Evolutionary conservation across 1,139 yeast species (phyloP).

Genomic region (Yamadazyma taylorii): DNA sequence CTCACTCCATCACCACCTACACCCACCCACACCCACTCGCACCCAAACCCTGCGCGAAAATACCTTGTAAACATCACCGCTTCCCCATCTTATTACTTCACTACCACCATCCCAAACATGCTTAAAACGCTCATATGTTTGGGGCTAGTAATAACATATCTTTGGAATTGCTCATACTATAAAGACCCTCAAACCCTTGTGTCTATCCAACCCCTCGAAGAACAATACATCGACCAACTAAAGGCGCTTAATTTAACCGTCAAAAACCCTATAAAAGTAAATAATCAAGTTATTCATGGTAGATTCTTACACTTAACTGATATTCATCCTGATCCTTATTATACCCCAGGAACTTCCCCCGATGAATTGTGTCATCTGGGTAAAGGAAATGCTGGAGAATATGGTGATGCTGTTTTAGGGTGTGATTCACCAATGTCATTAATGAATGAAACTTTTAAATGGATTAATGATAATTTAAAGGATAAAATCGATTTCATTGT

Average conservation of each 20-base stretch:
- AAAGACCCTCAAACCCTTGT: slow-evolving; percentile 5
- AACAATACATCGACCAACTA: slow-evolving; percentile 7
- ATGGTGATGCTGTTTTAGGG: slow-evolving; percentile 74
- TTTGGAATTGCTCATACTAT: slow-evolving; percentile 12
- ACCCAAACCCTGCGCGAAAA: too few species aligned
- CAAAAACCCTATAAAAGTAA: slow-evolving; percentile 31
- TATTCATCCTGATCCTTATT: slow-evolving; percentile 80
- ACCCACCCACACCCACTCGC: too few species aligned
- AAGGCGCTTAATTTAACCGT: slow-evolving; percentile 26
- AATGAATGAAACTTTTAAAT: slow-evolving; percentile 61
- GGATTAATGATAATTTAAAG: slow-evolving; percentile 62
- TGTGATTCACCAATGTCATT: slow-evolving; percentile 68
- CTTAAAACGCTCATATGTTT: slow-evolving; percentile 8
- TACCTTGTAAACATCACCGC: too few species aligned
- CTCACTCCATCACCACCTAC: too few species aligned
- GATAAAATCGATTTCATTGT: slow-evolving; percentile 82
- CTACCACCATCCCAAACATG: slow-evolving; percentile 8
- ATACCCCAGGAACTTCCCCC: slow-evolving; percentile 51
- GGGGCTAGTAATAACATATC: slow-evolving; percentile 7
- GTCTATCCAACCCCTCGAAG: slow-evolving; percentile 8
- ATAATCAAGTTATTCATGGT: slow-evolving; percentile 51
- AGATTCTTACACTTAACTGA: slow-evolving; percentile 83
- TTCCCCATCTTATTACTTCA: too few species aligned
- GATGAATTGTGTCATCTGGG: slow-evolving; percentile 62
- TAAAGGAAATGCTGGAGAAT: slow-evolving; percentile 55